Percentiles rank a stretch among this genome's conserved stretches.
Conservation (phyloP, 2,329 filamentous ascomycete species). For the Neofusicoccum laricinum region DNA sequence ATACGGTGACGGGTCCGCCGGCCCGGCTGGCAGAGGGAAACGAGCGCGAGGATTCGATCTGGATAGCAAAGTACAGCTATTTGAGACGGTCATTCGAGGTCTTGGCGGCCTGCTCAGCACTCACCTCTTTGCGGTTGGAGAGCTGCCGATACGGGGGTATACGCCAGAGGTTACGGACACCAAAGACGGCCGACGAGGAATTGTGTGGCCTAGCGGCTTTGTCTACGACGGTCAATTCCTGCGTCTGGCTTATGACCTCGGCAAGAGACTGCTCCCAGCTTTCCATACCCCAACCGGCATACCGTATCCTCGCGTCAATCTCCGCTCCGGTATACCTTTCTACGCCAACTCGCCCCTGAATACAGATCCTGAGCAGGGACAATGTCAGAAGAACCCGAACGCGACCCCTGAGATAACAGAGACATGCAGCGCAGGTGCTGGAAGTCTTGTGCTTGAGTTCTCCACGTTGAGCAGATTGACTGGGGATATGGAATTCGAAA, state of each 20-base stretch:
- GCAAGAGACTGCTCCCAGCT: conserved; percentile 78
- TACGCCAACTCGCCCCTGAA: conserved; percentile 84
- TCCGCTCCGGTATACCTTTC: conserved; percentile 87
- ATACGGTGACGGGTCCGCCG: conserved; percentile 80
- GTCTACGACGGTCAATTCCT: conserved; percentile 86
- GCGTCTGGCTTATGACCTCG: conserved; percentile 83
- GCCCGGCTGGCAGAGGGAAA: conserved; percentile 65
- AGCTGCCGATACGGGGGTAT: conserved; percentile 83
- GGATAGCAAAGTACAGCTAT: conserved; percentile 97
- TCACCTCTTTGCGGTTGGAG: conserved; percentile 87
- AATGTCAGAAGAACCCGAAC: conserved; percentile 45
- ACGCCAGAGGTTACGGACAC: conserved; percentile 45
- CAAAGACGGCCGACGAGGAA: conserved; percentile 39
- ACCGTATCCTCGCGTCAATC: conserved; percentile 90
- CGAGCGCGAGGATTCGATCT: conserved; percentile 83
- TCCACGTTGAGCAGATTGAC: conserved; percentile 85
- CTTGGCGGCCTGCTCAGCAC: conserved; percentile 88
- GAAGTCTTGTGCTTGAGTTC: conserved; percentile 90
- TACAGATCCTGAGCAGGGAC: conserved; percentile 48
- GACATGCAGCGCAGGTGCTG: conserved; percentile 95
- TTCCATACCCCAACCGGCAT: conserved; percentile 90
- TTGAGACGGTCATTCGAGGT: conserved; percentile 94
- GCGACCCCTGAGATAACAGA: conserved; percentile 74
- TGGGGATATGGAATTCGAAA: conserved; percentile 83
- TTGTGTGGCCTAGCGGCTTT: conserved; percentile 73